Percentiles rank a stretch among this genome's conserved stretches.
These are phyloP conservation scores for Candida sakaeoensis DNA, from an alignment of 805 yeast genomes.

Conservation along the genomic window DNA sequence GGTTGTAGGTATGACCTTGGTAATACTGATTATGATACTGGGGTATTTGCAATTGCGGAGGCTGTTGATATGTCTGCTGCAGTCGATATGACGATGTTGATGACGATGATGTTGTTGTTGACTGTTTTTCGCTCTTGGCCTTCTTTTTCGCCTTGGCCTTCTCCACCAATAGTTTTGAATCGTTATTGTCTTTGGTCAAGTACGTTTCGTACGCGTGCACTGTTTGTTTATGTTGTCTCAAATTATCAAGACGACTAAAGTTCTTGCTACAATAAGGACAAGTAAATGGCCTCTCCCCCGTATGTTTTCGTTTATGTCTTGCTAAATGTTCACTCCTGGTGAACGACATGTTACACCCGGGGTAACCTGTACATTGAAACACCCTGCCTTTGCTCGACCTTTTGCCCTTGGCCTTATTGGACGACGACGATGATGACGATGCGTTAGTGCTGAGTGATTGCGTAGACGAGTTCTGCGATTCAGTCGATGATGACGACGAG, in stretches of 20 bases:
- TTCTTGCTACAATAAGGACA: constrained; percentile 78
- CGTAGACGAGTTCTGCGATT: constrained; percentile 2
- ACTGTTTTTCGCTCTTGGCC: constrained; percentile 2
- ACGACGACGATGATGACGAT: neutral
- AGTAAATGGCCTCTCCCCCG: constrained; percentile 90
- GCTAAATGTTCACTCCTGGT: constrained; percentile 91
- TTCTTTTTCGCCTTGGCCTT: constrained; percentile 5
- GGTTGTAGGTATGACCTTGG: constrained; percentile 1
- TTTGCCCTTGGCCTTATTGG: constrained; percentile 21
- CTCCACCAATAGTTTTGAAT: neutral
- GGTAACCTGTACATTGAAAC: constrained; percentile 82
- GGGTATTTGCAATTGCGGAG: constrained; percentile 2
- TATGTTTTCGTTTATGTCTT: constrained; percentile 87
- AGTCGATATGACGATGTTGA: constrained; percentile 4
- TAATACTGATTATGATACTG: constrained; percentile 8
- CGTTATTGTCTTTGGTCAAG: constrained; percentile 13
- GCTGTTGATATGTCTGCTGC: neutral
- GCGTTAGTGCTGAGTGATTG: neutral
- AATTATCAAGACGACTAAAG: constrained; percentile 81
- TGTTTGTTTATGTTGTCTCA: constrained; percentile 88
- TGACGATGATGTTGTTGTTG: neutral
- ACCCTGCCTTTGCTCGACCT: constrained; percentile 52
- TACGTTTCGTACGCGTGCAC: constrained; percentile 43
- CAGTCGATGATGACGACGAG: constrained; percentile 4
- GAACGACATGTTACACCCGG: constrained; percentile 84